These are phyloP conservation scores for Lentinula detonsa DNA, from an alignment of 768 basidiomycete species.

Conservation along the genomic window DNA sequence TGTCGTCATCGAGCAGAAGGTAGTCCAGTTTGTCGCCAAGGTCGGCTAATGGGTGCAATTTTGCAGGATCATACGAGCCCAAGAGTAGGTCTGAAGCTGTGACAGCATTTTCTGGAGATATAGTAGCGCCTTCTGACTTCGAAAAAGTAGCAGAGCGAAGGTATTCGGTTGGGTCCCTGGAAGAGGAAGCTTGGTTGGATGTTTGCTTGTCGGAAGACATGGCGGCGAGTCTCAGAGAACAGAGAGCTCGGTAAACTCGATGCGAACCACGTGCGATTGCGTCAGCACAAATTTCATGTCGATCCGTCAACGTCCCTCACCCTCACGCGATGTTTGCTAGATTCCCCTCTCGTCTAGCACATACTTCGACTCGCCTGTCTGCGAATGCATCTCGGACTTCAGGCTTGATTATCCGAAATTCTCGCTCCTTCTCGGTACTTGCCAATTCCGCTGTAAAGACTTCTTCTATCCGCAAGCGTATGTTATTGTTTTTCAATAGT, in stretches of 20 bases:
- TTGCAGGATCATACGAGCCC: conserved; percentile 85
- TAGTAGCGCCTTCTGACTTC: conserved; percentile 27
- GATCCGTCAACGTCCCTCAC: background rate
- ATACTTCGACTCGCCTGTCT: background rate
- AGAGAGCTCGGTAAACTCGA: background rate
- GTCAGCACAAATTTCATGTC: background rate
- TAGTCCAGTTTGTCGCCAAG: conserved; percentile 94
- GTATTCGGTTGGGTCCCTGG: conserved; percentile 39
- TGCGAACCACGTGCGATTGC: background rate
- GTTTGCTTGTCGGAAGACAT: conserved; percentile 18
- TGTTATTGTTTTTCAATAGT: background rate
- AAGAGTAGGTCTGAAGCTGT: conserved; percentile 86
- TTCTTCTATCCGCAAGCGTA: conserved; percentile 1
- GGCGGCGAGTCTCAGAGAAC: conserved; percentile 14
- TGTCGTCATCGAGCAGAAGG: conserved; percentile 93
- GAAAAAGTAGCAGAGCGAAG: conserved; percentile 45
- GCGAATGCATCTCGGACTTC: conserved; percentile 10
- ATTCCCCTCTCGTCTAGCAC: background rate
- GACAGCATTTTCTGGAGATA: conserved; percentile 49
- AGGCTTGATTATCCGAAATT: background rate
- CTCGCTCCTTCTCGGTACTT: background rate
- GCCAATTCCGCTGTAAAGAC: background rate
- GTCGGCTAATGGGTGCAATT: conserved; percentile 90
- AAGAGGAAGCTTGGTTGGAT: conserved; percentile 30
- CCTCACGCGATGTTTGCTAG: background rate